Evolutionary conservation across 768 basidiomycete species (phyloP), one percentile per base, ranked within the genome.

Genomic region (Tricholoma furcatifolium): DNA sequence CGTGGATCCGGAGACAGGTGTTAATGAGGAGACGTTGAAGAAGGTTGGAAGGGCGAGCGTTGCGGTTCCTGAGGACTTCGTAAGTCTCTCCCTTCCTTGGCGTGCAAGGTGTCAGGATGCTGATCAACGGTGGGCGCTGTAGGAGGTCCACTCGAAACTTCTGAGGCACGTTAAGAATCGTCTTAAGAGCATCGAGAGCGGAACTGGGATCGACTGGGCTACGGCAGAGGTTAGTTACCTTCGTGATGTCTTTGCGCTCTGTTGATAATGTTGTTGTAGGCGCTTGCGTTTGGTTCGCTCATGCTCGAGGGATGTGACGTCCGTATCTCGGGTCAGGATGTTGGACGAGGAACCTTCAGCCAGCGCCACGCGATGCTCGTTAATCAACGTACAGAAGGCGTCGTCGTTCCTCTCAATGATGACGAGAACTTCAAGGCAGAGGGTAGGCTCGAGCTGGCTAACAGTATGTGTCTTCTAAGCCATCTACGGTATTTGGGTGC

Each of bases 321-420:
- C 8, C 82, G 93, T 14, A 91, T 97, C 30, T 93, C 92, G 2
- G 94, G 94, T 6, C 94, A 97, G 67, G 94, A 96, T 64, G 91
- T 94, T 0, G 94, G 93, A 0, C 68, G 93, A 35, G 93, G 94
- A 2, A 94, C 92, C 10, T 93, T 94, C 69, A 91, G 88, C 58
- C 90, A 92, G 47, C 75, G 88, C 6, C 94, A 96, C 67, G 93
- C 93, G 0, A 94, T 96, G 91, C 71, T 95, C 17, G 91, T 96
- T 1, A 84, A 97, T 63, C 94, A 96, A 67, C 80, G 80, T 64
- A 87, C 85, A 0, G 93, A 96, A 60, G 74, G 78, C 0, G 88
- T 91, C 11, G 67, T 84, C 30, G 88, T 95, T 0, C 94, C 94
- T 0, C 71, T 97, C 51, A 96, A 97, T 62, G 80, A 85, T 27